phyloP scores from a whole-genome alignment of 805 yeast genomes.

The Metschnikowia amazonensis region DNA sequence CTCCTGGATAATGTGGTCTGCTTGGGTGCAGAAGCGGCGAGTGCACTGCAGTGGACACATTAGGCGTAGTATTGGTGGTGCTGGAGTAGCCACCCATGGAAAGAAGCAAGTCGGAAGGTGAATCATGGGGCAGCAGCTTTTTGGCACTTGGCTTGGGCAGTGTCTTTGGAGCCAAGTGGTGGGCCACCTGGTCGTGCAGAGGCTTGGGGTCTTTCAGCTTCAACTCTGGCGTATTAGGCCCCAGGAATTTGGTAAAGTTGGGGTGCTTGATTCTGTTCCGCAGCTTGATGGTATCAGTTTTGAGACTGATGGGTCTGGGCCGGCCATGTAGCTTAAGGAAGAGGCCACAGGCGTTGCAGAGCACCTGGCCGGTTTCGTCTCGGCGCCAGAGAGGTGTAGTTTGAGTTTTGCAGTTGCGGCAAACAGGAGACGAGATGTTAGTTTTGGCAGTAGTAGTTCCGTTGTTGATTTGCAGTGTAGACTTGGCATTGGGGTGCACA shows the following conservation, averaged over 20 bases:
- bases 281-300: slow-evolving; percentile 88
- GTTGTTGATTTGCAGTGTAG: slow-evolving; percentile 53
- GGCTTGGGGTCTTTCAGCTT: slow-evolving; percentile 45
- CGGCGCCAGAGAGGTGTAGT: slow-evolving; percentile 95
- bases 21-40: slow-evolving; percentile 16
- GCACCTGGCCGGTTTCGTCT: slow-evolving; percentile 81
- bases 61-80: slow-evolving; percentile 1
- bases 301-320: slow-evolving; percentile 85
- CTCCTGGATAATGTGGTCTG: slow-evolving; percentile 9
- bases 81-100: slow-evolving; percentile 1
- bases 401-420: slow-evolving; percentile 88
- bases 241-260: slow-evolving; percentile 32
- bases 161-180: slow-evolving; percentile 13
- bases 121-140: slow-evolving; percentile 14
- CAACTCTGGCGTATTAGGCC: slow-evolving; percentile 55
- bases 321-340: slow-evolving; percentile 89
- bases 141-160: slow-evolving; percentile 8
- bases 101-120: slow-evolving; percentile 9
- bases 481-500: slow-evolving; percentile 60
- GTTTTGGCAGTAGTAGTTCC: slow-evolving; percentile 65
- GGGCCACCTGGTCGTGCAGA: slow-evolving; percentile 19
- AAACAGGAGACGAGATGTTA: slow-evolving; percentile 62
- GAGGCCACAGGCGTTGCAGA: slow-evolving; percentile 95
- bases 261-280: slow-evolving; percentile 76
- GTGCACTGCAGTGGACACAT: slow-evolving; percentile 8